phyloP scores from a whole-genome alignment of 495 filamentous ascomycete genomes.

The Tuber umbilicatum region DNA sequence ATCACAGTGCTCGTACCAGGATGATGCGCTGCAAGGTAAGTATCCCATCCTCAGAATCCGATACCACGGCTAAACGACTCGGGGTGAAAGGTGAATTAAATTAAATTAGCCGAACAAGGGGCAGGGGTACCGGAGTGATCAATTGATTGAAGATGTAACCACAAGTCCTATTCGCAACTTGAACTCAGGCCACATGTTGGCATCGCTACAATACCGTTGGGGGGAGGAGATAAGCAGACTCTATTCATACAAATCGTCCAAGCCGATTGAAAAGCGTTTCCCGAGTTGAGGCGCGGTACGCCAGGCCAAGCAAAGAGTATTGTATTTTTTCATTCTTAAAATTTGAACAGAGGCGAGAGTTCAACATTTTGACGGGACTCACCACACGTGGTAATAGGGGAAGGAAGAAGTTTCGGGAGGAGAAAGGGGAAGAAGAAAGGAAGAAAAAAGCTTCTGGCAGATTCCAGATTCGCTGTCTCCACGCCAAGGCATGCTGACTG shows the following conservation, averaged over 20 bases:
- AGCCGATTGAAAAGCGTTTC: not conserved
- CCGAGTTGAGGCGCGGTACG: not conserved
- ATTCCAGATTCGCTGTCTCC: not conserved
- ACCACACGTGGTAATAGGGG: not conserved
- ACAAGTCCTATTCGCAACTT: not conserved
- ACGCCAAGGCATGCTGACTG: not conserved
- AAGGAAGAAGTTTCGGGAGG: not conserved
- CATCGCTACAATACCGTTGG: not conserved
- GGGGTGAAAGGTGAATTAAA: not conserved
- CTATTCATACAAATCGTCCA: not conserved
- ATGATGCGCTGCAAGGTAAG: slow-evolving; percentile 2
- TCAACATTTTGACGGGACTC: not conserved
- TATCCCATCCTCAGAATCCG: not conserved
- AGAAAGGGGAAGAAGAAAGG: not conserved
- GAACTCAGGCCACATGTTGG: not conserved
- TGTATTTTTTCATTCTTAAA: not conserved
- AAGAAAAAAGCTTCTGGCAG: not conserved
- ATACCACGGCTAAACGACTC: slow-evolving; percentile 5
- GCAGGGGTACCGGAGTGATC: not conserved
- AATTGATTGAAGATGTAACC: not conserved
- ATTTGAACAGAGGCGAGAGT: not conserved
- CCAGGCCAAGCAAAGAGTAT: not conserved
- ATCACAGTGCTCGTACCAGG: not conserved
- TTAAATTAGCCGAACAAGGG: not conserved
- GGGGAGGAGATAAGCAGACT: not conserved